These are phyloP conservation scores for Fomitopsis betulina DNA, from an alignment of 1,284 basidiomycete species.

Conservation along the genomic window DNA sequence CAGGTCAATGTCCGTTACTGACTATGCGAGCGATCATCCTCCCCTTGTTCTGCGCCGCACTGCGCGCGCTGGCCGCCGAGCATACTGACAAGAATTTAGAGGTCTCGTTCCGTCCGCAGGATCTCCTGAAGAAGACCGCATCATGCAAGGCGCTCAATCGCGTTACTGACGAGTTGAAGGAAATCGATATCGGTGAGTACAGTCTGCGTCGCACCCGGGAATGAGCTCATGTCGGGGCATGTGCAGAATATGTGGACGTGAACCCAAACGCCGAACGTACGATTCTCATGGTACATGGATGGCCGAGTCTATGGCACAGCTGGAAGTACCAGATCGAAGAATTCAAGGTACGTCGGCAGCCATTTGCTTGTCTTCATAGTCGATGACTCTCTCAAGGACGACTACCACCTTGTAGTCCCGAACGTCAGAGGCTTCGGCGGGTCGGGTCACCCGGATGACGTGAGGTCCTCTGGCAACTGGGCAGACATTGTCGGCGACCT, in stretches of 20 bases:
- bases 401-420: conserved; percentile 55
- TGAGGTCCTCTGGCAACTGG: conserved; percentile 52
- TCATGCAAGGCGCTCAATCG: conserved; percentile 23
- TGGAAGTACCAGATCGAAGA: conserved; percentile 67
- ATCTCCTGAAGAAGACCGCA: conserved; percentile 9
- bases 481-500: conserved; percentile 58
- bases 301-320: conserved; percentile 69
- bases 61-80: neutral
- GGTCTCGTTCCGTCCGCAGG: conserved; percentile 8
- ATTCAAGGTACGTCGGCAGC: conserved; percentile 40
- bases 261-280: conserved; percentile 47
- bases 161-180: conserved; percentile 14
- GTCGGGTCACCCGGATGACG: conserved; percentile 60
- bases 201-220: neutral
- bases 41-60: neutral
- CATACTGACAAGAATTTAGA: neutral
- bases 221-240: neutral
- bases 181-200: conserved; percentile 22
- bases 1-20: neutral
- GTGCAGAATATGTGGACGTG: conserved; percentile 59
- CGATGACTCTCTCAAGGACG: conserved; percentile 29
- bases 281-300: conserved; percentile 67
- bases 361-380: neutral
- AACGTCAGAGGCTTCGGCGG: conserved; percentile 65
- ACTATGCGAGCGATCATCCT: neutral